Percentiles rank a stretch among this genome's conserved stretches.
Conservation (phyloP, 78 protist species). For the Pigoraptor vietnamica region DNA sequence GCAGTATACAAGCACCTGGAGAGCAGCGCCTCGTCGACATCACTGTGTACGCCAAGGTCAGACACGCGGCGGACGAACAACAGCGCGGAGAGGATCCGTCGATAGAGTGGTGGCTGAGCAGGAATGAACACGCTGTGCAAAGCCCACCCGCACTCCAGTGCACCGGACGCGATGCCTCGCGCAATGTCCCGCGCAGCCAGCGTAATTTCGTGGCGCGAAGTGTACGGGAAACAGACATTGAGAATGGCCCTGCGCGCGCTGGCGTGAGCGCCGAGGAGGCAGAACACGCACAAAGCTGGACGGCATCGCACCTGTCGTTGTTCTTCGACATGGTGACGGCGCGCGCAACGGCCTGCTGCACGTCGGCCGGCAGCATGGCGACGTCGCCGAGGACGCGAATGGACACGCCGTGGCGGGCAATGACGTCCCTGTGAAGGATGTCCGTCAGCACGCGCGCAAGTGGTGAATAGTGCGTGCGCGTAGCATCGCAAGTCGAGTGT, state of each 20-base stretch:
- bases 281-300: background rate
- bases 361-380: constrained; percentile 20
- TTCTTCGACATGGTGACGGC: background rate
- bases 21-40: constrained; percentile 18
- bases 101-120: too few species aligned
- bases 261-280: background rate
- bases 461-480: too few species aligned
- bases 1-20: constrained; percentile 26
- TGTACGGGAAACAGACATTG: constrained; percentile 73
- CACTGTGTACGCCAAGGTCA: constrained; percentile 2
- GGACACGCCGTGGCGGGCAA: constrained; percentile 24
- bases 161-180: background rate
- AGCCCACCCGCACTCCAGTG: background rate
- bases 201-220: constrained; percentile 68
- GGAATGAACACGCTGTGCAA: too few species aligned
- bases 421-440: background rate
- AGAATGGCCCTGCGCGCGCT: constrained; percentile 12
- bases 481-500: too few species aligned
- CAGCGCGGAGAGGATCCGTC: too few species aligned
- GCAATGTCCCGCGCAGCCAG: background rate
- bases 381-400: constrained; percentile 71
- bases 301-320: background rate
- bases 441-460: background rate
- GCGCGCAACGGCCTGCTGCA: background rate
- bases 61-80: too few species aligned